These are phyloP conservation scores for Hamamelis virginiana DNA, from an alignment of 164 flowering plant genomes.

Conservation along the genomic window DNA sequence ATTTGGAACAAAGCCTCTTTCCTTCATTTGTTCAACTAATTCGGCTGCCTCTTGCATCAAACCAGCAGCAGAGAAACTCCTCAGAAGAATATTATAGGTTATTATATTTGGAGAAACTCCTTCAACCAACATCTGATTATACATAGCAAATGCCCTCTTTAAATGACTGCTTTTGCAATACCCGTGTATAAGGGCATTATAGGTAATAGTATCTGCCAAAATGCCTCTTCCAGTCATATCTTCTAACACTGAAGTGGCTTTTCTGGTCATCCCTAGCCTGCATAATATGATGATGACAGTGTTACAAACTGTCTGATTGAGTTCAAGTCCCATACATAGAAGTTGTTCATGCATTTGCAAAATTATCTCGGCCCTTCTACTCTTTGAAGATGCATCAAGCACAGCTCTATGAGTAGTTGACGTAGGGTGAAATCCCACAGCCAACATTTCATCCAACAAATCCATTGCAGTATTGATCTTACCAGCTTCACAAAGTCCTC, in stretches of 20 bases:
- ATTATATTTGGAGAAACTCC: constrained; percentile 59
- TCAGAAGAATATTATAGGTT: constrained; percentile 68
- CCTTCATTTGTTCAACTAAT: constrained; percentile 55
- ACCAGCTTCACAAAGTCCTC: constrained; percentile 58
- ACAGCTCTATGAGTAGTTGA: constrained; percentile 45
- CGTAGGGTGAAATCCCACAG: constrained; percentile 41
- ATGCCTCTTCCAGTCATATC: constrained; percentile 65
- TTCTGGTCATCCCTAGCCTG: constrained; percentile 72
- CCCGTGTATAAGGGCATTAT: constrained; percentile 74
- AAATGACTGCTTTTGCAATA: constrained; percentile 62
- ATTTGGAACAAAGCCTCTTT: constrained; percentile 54
- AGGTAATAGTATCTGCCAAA: constrained; percentile 55
- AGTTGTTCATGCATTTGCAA: constrained; percentile 64
- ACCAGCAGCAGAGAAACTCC: constrained; percentile 47
- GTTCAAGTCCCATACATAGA: constrained; percentile 55
- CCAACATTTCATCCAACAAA: constrained; percentile 57
- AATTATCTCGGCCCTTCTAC: constrained; percentile 39
- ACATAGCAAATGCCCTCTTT: constrained; percentile 45
- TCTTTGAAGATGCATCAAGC: constrained; percentile 57
- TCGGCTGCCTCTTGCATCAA: constrained; percentile 52
- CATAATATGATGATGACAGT: constrained; percentile 61
- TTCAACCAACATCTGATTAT: constrained; percentile 53
- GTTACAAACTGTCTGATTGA: constrained; percentile 46
- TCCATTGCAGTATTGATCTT: constrained; percentile 45
- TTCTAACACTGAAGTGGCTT: constrained; percentile 49